Percentiles rank a stretch among this genome's conserved stretches.
These are phyloP conservation scores for Schoenoplectus triqueter DNA, from an alignment of 202 grass and related monocot species.

Conservation along the genomic window DNA sequence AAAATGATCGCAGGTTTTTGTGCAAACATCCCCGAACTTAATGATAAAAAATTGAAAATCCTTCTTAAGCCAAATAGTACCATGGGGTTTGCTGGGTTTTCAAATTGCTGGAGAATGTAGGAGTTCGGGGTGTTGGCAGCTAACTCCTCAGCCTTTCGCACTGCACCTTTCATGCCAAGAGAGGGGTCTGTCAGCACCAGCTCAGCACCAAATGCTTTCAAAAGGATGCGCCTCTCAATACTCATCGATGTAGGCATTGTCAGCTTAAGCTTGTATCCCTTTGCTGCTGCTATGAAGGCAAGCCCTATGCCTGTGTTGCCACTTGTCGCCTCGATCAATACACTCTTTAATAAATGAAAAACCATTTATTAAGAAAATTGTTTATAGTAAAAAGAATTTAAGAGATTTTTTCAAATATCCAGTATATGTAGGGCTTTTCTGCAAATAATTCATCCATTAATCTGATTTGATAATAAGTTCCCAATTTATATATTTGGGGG, in stretches of 20 bases:
- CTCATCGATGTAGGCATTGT: conserved; percentile 80
- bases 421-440: no score
- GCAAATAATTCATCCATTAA: no score
- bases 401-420: background rate
- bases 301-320: conserved; percentile 77
- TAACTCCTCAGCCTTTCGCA: conserved; percentile 66
- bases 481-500: no score
- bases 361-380: background rate
- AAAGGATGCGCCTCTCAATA: conserved; percentile 54
- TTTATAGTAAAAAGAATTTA: no score
- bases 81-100: conserved; percentile 65
- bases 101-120: conserved; percentile 77
- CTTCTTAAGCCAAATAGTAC: conserved; percentile 30
- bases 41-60: background rate
- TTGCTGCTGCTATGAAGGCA: conserved; percentile 70
- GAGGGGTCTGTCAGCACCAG: conserved; percentile 67
- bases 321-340: conserved; percentile 75
- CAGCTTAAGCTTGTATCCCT: conserved; percentile 65
- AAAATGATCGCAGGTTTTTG: no score
- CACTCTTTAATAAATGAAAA: conserved; percentile 48
- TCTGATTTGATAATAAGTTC: no score
- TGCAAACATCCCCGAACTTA: background rate
- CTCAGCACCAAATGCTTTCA: conserved; percentile 74
- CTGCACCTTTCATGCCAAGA: conserved; percentile 58
- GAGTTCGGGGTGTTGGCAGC: conserved; percentile 63